Evolutionary conservation across 805 yeast species (phyloP), one percentile per base, ranked within the genome.

Genomic region (Lipomyces anomalus): DNA sequence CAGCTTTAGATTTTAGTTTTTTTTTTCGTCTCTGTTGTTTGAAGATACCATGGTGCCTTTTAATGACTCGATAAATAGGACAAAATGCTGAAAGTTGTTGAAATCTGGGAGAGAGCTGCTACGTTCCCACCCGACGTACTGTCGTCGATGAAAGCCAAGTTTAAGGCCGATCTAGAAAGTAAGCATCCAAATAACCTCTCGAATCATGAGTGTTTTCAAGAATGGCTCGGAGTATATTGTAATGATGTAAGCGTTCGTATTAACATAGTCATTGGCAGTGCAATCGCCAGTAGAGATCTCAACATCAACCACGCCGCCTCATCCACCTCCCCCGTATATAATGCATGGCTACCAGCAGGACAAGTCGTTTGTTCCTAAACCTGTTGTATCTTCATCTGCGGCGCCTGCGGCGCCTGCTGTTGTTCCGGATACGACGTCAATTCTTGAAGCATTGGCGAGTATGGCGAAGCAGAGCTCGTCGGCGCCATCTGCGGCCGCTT

Each of bases 71-170:
- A n/a, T n/a, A 9, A 13, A 9, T 32, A 54, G 61, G 87, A 79
- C 48, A 92, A 89, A 64, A 77, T 88, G 57, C 71, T 80, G 58
- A 90, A 88, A 66, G 73, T 92, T 56, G 75, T 92, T 55, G 95
- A 86, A 53, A 89, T 92, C 58, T 92, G 98, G 98, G 85, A 79
- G 56, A 79, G 85, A 53, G 82, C 88, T 30, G 79, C 78, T 35
- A 83, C 95, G 13, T 90, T 92, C 67, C 71, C 72, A 44, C 74
- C 76, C 35, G 70, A 72, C 34, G 67, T 73, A 26, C 68, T 92
- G 44, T 65, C 72, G 37, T 61, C 72, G 17, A 73, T 86, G 47
- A 76, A 80, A 61, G 35, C 33, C 11, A 40, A 35, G 26, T 26
- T 67, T 66, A 26, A 26, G 30, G 30, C 30, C 30, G 30, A 26